Percentiles rank a stretch among this genome's conserved stretches.
phyloP scores from a whole-genome alignment of 441 rosid species.

The Pelargonium cotyledonis region DNA sequence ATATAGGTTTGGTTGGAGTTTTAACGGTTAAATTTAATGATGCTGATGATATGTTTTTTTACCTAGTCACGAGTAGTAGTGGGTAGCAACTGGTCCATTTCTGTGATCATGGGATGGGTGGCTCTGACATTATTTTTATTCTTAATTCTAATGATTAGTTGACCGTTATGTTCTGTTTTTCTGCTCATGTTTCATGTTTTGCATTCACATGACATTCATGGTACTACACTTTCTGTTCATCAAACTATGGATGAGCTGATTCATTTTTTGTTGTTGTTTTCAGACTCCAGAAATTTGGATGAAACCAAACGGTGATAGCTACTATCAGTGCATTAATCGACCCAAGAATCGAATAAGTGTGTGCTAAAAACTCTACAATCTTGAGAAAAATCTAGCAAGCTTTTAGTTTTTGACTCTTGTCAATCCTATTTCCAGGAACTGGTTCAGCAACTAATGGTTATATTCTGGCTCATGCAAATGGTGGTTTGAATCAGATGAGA shows the following conservation, averaged over 20 bases:
- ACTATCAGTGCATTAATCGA: constrained; percentile 53
- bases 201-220: no score
- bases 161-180: neutral
- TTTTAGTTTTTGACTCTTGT: neutral
- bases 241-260: no score
- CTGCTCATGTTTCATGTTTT: no score
- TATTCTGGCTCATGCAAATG: constrained; percentile 82
- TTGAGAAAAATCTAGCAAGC: no score
- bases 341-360: constrained; percentile 48
- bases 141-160: neutral
- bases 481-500: constrained; percentile 98
- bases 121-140: neutral
- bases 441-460: constrained; percentile 59
- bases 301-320: constrained; percentile 69
- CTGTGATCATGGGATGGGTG: neutral
- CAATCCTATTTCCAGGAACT: constrained; percentile 30
- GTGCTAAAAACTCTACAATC: constrained; percentile 8
- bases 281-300: constrained; percentile 78
- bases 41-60: neutral
- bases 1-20: neutral
- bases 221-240: no score
- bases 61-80: neutral
- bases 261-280: neutral
- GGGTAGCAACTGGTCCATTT: neutral
- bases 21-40: neutral